Conservation (phyloP, 768 basidiomycete species). For the Rhodosporidiobolus sp. region DNA sequence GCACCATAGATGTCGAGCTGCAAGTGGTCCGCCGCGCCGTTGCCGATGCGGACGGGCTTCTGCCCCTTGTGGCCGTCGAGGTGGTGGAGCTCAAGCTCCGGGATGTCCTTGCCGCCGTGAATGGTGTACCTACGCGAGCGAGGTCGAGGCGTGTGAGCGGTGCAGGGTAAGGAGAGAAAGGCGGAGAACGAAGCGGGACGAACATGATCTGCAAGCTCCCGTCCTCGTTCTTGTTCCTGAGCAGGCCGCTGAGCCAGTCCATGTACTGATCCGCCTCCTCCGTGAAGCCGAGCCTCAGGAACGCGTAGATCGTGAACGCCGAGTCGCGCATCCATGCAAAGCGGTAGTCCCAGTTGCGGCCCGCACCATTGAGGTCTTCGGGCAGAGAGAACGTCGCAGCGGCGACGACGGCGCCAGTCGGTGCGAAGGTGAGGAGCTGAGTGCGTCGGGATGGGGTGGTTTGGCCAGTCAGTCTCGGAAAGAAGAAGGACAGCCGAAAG, state of each 20-base stretch:
- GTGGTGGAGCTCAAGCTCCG: slow-evolving; percentile 75
- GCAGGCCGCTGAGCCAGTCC: slow-evolving; percentile 36
- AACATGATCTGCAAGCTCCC: slow-evolving; percentile 92
- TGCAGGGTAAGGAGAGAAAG: too few relatives aligned
- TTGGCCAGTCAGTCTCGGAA: too few relatives aligned
- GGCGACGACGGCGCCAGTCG: slow-evolving; percentile 78
- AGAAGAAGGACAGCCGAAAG: neutral
- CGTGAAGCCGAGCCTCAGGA: slow-evolving; percentile 90
- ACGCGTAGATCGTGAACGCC: slow-evolving; percentile 89
- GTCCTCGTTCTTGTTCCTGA: slow-evolving; percentile 56
- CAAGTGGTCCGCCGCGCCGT: slow-evolving; percentile 90
- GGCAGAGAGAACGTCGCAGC: slow-evolving; percentile 93
- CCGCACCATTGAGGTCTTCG: slow-evolving; percentile 52
- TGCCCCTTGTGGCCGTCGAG: slow-evolving; percentile 62
- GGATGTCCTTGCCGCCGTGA: slow-evolving; percentile 71
- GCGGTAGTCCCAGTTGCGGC: slow-evolving; percentile 51
- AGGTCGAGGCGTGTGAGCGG: neutral
- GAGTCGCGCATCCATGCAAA: slow-evolving; percentile 74
- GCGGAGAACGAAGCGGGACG: neutral
- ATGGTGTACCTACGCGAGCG: slow-evolving; percentile 60
- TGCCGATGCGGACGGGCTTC: slow-evolving; percentile 65
- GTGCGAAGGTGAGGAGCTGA: slow-evolving; percentile 40
- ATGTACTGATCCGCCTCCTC: slow-evolving; percentile 68
- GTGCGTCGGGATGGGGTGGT: too few relatives aligned
- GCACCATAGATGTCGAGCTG: slow-evolving; percentile 97